Base-by-base conservation (phyloP, 2,329 filamentous ascomycete species). In the Leptographium wingfieldii region DNA sequence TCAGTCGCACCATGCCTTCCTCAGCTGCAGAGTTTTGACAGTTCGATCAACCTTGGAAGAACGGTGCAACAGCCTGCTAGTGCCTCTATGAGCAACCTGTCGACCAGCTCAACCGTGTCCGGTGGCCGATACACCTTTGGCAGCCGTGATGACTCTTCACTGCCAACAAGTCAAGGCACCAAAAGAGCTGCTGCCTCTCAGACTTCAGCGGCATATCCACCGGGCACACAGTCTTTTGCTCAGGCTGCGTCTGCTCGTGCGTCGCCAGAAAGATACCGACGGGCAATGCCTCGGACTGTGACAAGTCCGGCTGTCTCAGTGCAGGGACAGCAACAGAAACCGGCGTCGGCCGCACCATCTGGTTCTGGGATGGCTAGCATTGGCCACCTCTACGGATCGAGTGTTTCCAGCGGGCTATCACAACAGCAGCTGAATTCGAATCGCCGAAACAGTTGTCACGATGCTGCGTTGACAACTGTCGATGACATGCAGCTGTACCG, bases 251-350 rank as follows among this genome's bases (percentile, higher is more conserved):
- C 82, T 27, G 73, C 77, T 54, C 91, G 90, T 67, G 77, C 85
- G 27, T 84, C 88, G 1, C 89, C 90, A 1, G 91, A 96, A 70
- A 84, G 92, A 61, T 96, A 96, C 70, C 82, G 91, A 67, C 86
- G 91, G 57, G 72, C 79, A 62, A 78, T 55, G n/a, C 56, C 57
- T 3, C 43, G 60, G 14, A 55, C 56, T 1, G 25, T 38, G 25
- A 19, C 51, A 9, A 54, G 35, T 10, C 25, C 78, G 59, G 77
- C 80, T 61, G 80, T 81, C 65, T 77, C 59, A 3, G 19, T 38
- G 64, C 55, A 59, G 25, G 27, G 25, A 3, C 61, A 61, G 51
- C 59, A 63, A 9, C 61, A 63, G 55, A 56, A 54, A 27, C 58
- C 58, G 29, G 62, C 62, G 54, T 77, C 77, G 43, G 73, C 75